These are phyloP conservation scores for Arthrobotrys musiformis DNA, from an alignment of 2,329 filamentous ascomycete genomes.

Conservation along the genomic window DNA sequence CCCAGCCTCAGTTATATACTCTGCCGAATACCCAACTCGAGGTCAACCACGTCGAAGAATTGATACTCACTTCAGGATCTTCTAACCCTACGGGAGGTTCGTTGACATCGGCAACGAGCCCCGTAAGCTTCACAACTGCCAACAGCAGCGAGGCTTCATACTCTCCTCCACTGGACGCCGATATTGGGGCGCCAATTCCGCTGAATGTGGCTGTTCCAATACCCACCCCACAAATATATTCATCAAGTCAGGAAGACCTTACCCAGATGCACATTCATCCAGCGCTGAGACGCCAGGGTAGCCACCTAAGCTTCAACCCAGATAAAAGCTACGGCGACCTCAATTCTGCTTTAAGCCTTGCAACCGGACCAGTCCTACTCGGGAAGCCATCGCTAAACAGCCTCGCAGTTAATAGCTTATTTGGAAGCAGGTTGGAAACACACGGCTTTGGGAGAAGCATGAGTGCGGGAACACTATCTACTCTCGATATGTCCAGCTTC, in stretches of 20 bases:
- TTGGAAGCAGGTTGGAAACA: constrained; percentile 9
- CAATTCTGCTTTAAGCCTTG: constrained; percentile 14
- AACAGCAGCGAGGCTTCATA: constrained; percentile 37
- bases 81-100: constrained; percentile 4
- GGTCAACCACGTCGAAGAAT: constrained; percentile 2
- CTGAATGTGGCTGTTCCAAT: constrained; percentile 32
- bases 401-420: constrained; percentile 10
- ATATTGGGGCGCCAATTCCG: constrained; percentile 22
- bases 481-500: constrained; percentile 44
- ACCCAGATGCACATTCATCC: constrained; percentile 1
- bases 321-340: constrained; percentile 27
- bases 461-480: constrained; percentile 38
- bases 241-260: constrained; percentile 44
- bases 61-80: neutral
- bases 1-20: constrained; percentile 45
- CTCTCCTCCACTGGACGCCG: constrained; percentile 9
- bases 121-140: constrained; percentile 47
- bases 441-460: constrained; percentile 18
- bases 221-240: constrained; percentile 50
- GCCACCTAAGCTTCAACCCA: constrained; percentile 10
- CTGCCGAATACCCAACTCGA: constrained; percentile 47
- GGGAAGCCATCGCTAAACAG: constrained; percentile 36
- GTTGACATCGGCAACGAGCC: constrained; percentile 42
- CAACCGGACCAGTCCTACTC: neutral
- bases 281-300: constrained; percentile 3